A percentile compares a stretch with the other conserved stretches of the same genome.
phyloP scores from a whole-genome alignment of 1,284 basidiomycete species.

The Ustanciosporium gigantosporum region DNA sequence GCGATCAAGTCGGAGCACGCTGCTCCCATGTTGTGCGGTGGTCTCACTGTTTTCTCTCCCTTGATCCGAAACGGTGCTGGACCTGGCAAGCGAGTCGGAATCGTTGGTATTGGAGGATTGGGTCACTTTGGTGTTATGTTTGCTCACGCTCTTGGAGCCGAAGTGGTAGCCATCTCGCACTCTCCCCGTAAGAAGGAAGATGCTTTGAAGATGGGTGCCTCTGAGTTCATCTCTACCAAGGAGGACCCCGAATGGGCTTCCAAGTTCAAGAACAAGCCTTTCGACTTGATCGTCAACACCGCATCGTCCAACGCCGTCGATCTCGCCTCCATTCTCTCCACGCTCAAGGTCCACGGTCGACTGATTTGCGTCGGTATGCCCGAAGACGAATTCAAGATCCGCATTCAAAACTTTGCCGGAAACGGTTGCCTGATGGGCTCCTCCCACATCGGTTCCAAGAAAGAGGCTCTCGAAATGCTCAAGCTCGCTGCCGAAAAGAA shows the following conservation, averaged over 20 bases:
- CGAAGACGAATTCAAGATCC: conserved; percentile 62
- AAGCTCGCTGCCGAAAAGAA: conserved; percentile 52
- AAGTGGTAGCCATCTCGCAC: conserved; percentile 73
- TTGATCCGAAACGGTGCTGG: conserved; percentile 69
- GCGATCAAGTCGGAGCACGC: conserved; percentile 67
- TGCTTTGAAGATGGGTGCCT: conserved; percentile 70
- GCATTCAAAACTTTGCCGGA: conserved; percentile 61
- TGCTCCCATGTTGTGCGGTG: conserved; percentile 67
- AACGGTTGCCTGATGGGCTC: conserved; percentile 64
- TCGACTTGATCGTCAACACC: conserved; percentile 71
- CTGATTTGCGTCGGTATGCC: conserved; percentile 69
- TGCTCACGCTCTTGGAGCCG: conserved; percentile 68
- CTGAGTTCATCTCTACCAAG: conserved; percentile 59
- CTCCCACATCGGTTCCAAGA: conserved; percentile 69
- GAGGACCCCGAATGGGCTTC: conserved; percentile 54
- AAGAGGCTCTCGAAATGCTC: conserved; percentile 66
- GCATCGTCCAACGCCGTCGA: conserved; percentile 63
- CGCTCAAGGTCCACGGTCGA: conserved; percentile 66
- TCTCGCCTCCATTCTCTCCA: conserved; percentile 64
- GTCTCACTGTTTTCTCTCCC: conserved; percentile 72
- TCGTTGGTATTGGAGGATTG: conserved; percentile 66
- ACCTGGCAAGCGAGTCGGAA: conserved; percentile 70
- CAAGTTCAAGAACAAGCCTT: conserved; percentile 50
- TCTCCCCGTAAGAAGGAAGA: conserved; percentile 70
- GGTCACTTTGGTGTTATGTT: conserved; percentile 66